phyloP scores from a whole-genome alignment of 75 land plant genomes.

The Pinus albicaulis region DNA sequence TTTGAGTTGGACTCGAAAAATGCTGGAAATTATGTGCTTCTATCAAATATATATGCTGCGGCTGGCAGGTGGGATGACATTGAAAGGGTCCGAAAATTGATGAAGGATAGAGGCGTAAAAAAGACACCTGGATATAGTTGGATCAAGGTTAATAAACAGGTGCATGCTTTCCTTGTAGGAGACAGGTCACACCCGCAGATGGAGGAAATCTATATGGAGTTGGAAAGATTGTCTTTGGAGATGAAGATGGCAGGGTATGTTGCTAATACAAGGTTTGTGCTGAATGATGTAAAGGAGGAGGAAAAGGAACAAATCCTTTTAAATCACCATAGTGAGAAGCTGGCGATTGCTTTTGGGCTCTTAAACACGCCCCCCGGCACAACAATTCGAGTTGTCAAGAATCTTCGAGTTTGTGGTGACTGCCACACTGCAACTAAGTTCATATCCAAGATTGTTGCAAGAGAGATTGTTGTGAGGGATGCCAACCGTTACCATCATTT shows the following conservation, averaged over 20 bases:
- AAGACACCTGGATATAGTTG: constrained; percentile 10
- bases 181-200: constrained; percentile 11
- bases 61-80: constrained; percentile 6
- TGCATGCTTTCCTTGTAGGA: constrained; percentile 13
- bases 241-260: constrained; percentile 10
- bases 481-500: too few species aligned
- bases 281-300: constrained; percentile 11
- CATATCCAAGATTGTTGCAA: too few species aligned
- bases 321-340: too few species aligned
- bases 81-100: constrained; percentile 3
- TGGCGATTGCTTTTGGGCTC: too few species aligned
- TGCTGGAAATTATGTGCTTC: constrained; percentile 13
- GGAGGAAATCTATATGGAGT: constrained; percentile 4
- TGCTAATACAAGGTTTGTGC: constrained; percentile 8
- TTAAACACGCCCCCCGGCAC: too few species aligned
- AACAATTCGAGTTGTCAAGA: too few species aligned
- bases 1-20: constrained; percentile 9
- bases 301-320: constrained; percentile 1
- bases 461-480: too few species aligned
- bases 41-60: constrained; percentile 18
- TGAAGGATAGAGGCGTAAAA: constrained; percentile 5
- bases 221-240: constrained; percentile 1
- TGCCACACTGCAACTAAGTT: too few species aligned
- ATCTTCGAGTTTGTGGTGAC: too few species aligned
- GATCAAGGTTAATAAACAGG: constrained; percentile 4